These are phyloP conservation scores for Flaveria brownii DNA, from an alignment of 129 eudicot genomes.

Conservation along the genomic window DNA sequence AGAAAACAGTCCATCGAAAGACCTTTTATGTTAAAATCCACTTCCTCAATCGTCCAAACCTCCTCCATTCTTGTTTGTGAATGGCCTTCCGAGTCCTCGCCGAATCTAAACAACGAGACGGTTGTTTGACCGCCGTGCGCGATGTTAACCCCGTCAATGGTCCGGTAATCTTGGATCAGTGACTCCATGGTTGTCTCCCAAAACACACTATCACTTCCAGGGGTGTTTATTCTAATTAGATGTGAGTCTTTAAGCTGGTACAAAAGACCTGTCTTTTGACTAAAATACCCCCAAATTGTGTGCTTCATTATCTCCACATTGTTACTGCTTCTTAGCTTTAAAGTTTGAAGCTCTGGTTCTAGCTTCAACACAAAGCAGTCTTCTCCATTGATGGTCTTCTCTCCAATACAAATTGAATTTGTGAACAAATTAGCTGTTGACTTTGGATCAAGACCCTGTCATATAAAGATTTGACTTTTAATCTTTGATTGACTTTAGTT, in stretches of 20 bases:
- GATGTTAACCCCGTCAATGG: constrained; percentile 77
- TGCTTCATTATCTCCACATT: constrained; percentile 83
- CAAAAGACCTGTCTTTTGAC: constrained; percentile 80
- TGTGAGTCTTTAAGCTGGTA: constrained; percentile 77
- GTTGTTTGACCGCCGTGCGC: constrained; percentile 74
- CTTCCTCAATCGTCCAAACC: constrained; percentile 83
- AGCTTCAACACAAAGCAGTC: constrained; percentile 84
- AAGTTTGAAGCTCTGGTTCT: constrained; percentile 61
- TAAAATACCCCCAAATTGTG: constrained; percentile 88
- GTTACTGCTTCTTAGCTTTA: constrained; percentile 72
- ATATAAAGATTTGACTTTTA: constrained; percentile 28
- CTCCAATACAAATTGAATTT: constrained; percentile 72
- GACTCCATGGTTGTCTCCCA: constrained; percentile 99
- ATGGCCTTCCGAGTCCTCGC: constrained; percentile 58
- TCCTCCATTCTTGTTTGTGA: constrained; percentile 84
- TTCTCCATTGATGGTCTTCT: constrained; percentile 59
- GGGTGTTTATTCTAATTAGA: constrained; percentile 60
- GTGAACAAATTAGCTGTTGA: constrained; percentile 79
- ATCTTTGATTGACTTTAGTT: constrained; percentile 24
- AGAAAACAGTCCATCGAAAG: constrained; percentile 69
- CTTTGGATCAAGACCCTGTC: constrained; percentile 93
- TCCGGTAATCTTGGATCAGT: constrained; percentile 62
- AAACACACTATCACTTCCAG: constrained; percentile 54
- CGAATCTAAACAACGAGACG: constrained; percentile 70
- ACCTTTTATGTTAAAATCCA: constrained; percentile 86